These are phyloP conservation scores for Barbarea vulgaris DNA, from an alignment of 345 rosid genomes.

Conservation along the genomic window DNA sequence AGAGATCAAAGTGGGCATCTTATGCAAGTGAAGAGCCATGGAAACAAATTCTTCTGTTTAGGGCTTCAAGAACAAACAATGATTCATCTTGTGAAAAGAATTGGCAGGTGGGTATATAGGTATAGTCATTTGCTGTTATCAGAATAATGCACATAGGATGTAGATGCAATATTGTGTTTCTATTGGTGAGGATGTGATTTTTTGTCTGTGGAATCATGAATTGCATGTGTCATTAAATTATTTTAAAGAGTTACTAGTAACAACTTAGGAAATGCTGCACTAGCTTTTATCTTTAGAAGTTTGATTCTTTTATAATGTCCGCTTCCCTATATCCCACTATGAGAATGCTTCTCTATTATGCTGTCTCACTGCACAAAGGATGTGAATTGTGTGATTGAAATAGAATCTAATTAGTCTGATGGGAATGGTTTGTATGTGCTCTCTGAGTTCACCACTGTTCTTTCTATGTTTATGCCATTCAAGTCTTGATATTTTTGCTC, in stretches of 20 bases:
- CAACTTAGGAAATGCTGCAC: slow-evolving; percentile 1
- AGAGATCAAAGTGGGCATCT: slow-evolving; percentile 66
- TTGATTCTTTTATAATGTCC: not conserved
- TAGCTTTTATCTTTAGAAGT: not conserved
- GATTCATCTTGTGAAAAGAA: slow-evolving; percentile 45
- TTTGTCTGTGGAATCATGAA: not conserved
- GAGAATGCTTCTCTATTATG: not conserved
- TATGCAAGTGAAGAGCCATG: slow-evolving; percentile 63
- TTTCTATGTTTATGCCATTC: slow-evolving; percentile 20
- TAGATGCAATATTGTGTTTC: not conserved
- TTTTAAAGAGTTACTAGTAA: not conserved
- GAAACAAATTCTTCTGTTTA: slow-evolving; percentile 71
- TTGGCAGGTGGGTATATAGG: slow-evolving; percentile 56
- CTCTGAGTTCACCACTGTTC: slow-evolving; percentile 2
- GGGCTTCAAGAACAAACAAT: slow-evolving; percentile 51
- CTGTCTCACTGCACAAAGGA: not conserved
- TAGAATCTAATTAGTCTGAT: not conserved
- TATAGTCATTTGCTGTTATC: slow-evolving; percentile 4
- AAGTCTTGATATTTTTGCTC: slow-evolving; percentile 28
- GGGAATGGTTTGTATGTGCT: slow-evolving; percentile 4
- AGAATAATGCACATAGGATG: not conserved
- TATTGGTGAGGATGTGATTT: not conserved
- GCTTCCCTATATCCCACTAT: not conserved
- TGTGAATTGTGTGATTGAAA: slow-evolving; percentile 3
- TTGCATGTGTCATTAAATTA: not conserved